Base-by-base conservation (phyloP, 257 asterid species). In the Solanum pennellii region DNA sequence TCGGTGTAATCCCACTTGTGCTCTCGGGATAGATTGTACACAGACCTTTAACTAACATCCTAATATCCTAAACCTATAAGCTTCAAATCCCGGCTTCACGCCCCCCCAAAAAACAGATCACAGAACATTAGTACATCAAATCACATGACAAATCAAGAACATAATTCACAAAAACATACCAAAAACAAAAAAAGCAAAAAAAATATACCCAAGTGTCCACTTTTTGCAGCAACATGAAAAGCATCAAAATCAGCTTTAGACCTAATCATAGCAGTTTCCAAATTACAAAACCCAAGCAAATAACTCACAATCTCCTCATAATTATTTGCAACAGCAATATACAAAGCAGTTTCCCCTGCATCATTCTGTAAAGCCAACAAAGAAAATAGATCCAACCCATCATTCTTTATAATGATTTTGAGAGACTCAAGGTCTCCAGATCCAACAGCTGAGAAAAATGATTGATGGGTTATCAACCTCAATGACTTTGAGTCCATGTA, bases 391-490 rank as follows among this genome's bases (percentile, higher is more conserved):
- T 95, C 95, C 33, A 94, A 90, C 88, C 94, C 96, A 86, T 94
- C 98, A 87, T 88, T 89, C 80, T 92, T 76, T 85, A 94, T 83
- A 86, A 94, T 87, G 35, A 37, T 91, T 91, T 89, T 94, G 86
- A 97, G 87, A 31, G 96, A 87, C 29, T 92, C 93, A 37, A 95
- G 90, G 88, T 97, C 99, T 62, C 93, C 94, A 44, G 97, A 95
- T 92, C 97, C 93, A 27, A 92, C 96, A 49, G 96, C 96, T 3
- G 91, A 7, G 92, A 95, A 95, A 77, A 97, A 95, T 45, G 98
- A 96, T 90, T 97, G 99, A 93, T 93, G 98, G 97, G 92, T 87
- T 89, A 97, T 91, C 93, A 95, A 92, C 77, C 98, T 89, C 59
- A 95, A 86, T 74, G 98, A 93, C 89, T 89, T 95, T 49, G 98